Percentiles rank a stretch among this genome's conserved stretches.
Conservation (phyloP, 1,139 yeast genomes). For the Blastobotrys indianensis region DNA sequence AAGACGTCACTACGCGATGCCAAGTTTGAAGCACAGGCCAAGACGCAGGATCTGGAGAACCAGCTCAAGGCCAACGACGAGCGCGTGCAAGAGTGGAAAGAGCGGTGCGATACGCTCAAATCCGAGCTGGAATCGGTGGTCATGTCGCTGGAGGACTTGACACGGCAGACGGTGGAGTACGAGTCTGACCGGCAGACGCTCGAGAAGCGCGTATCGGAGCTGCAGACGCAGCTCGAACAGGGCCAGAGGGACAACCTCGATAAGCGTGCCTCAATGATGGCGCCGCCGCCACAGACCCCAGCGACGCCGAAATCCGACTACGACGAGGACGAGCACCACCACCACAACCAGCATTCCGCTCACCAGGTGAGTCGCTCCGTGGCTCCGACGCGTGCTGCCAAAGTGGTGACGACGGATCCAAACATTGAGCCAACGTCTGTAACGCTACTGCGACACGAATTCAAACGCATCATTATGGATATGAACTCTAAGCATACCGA, state of each 20-base stretch:
- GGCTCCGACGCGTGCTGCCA: background rate
- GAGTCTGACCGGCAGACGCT: constrained; percentile 32
- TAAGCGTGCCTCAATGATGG: constrained; percentile 24
- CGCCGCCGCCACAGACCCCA: background rate
- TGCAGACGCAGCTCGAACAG: constrained; percentile 24
- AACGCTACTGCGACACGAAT: constrained; percentile 55
- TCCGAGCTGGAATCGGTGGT: constrained; percentile 31
- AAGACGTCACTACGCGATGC: constrained; percentile 32
- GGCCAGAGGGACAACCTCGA: constrained; percentile 19
- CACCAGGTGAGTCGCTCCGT: background rate
- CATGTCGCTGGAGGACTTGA: constrained; percentile 33
- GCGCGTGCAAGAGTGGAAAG: constrained; percentile 29
- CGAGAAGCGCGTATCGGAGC: constrained; percentile 27
- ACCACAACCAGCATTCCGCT: background rate
- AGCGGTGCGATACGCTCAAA: constrained; percentile 29
- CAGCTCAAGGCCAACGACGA: constrained; percentile 27
- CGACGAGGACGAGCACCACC: background rate
- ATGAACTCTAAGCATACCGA: constrained; percentile 57
- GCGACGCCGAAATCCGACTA: background rate
- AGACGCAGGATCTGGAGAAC: constrained; percentile 25
- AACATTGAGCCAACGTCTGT: constrained; percentile 24
- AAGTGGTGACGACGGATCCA: background rate
- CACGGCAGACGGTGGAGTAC: constrained; percentile 34
- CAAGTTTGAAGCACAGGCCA: constrained; percentile 27
- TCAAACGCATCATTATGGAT: constrained; percentile 59